Percentiles rank a stretch among this genome's conserved stretches.
phyloP scores from a whole-genome alignment of 2,329 filamentous ascomycete genomes.

The Elsinoe necatrix region DNA sequence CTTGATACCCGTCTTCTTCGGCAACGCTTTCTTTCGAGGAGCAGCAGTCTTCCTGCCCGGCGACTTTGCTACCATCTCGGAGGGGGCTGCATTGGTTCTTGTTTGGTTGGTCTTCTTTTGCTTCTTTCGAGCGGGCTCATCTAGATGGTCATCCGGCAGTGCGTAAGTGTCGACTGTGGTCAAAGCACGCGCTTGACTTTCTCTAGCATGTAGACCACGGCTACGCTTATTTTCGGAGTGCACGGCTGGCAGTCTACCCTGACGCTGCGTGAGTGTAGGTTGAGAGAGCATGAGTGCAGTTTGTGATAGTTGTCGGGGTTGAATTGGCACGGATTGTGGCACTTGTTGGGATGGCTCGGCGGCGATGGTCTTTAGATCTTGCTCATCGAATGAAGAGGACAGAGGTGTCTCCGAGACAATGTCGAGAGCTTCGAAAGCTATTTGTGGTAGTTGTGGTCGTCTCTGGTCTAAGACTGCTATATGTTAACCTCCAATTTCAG shows the following conservation, averaged over 20 bases:
- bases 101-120: not conserved
- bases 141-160: not conserved
- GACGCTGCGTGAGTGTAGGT: not conserved
- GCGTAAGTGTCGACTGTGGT: not conserved
- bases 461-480: constrained; percentile 9
- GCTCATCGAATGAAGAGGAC: not conserved
- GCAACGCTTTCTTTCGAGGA: too few relatives aligned
- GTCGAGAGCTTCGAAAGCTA: not conserved
- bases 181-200: too few relatives aligned
- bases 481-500: constrained; percentile 7
- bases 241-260: not conserved
- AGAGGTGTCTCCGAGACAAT: not conserved
- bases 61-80: too few relatives aligned
- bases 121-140: not conserved
- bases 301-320: too few relatives aligned
- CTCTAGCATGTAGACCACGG: too few relatives aligned
- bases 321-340: too few relatives aligned
- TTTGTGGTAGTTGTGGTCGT: not conserved
- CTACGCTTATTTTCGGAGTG: not conserved
- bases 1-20: too few relatives aligned
- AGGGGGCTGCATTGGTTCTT: not conserved
- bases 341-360: too few relatives aligned
- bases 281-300: not conserved
- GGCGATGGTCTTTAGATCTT: not conserved
- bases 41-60: too few relatives aligned